Evolutionary conservation across 768 basidiomycete species (phyloP).

Genomic region (Mycena kentingensis): DNA sequence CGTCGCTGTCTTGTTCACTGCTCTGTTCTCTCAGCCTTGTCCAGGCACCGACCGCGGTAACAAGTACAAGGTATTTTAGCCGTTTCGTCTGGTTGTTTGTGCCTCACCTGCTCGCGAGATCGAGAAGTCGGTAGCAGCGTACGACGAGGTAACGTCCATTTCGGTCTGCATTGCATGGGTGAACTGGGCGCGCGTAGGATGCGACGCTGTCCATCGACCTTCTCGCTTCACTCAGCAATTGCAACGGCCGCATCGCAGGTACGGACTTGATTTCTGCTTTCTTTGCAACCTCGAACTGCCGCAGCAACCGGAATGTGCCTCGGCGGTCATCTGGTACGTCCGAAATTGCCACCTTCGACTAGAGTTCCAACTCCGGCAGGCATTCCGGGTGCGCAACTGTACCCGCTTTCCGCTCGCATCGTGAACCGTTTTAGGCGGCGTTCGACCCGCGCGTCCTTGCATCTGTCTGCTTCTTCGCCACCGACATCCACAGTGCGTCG

Average conservation of each 20-base stretch:
- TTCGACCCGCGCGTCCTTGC: conserved; percentile 84
- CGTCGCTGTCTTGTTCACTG: neutral
- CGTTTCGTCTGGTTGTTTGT: neutral
- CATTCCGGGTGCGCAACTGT: conserved; percentile 38
- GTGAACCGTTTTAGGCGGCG: conserved; percentile 60
- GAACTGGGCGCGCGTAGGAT: conserved; percentile 51
- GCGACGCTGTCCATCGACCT: conserved; percentile 77
- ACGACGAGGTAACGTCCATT: conserved; percentile 68
- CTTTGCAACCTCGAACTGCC: conserved; percentile 4
- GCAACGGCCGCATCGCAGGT: conserved; percentile 91
- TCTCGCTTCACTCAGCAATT: conserved; percentile 70
- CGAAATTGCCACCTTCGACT: conserved; percentile 1
- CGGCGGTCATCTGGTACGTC: conserved; percentile 77
- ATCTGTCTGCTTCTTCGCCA: conserved; percentile 93
- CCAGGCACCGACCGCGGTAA: conserved; percentile 90
- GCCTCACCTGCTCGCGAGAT: conserved; percentile 48
- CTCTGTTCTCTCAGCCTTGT: neutral
- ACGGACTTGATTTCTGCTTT: conserved; percentile 9
- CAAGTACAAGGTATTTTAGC: conserved; percentile 68
- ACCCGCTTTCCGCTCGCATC: neutral
- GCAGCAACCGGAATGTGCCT: conserved; percentile 89
- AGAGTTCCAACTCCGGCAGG: conserved; percentile 29
- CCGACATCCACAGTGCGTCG: conserved; percentile 86
- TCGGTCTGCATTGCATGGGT: neutral
- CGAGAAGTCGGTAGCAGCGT: conserved; percentile 84